phyloP scores from a whole-genome alignment of 768 basidiomycete species.

The Polyporus arcularius region DNA sequence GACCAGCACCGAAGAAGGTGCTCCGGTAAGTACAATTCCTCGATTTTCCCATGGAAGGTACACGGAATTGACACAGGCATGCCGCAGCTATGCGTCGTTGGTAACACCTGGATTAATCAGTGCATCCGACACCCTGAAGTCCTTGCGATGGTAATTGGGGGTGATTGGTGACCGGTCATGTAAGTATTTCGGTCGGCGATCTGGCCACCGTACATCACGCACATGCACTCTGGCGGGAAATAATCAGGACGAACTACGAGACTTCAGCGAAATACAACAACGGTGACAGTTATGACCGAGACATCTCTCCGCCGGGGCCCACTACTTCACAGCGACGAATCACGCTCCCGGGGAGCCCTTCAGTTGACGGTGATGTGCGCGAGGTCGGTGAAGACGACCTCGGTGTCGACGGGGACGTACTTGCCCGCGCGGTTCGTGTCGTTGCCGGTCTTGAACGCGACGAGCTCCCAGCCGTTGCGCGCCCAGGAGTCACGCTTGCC shows the following conservation, averaged over 20 bases:
- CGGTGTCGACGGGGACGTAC: constrained; percentile 5
- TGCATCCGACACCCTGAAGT: constrained; percentile 3
- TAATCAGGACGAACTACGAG: no score
- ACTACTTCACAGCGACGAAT: neutral
- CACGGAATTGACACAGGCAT: neutral
- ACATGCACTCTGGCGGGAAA: no score
- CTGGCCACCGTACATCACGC: no score
- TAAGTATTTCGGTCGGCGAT: no score
- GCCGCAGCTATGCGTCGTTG: neutral
- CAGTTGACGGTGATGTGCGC: neutral
- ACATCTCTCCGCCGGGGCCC: neutral
- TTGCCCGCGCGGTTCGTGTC: constrained; percentile 10
- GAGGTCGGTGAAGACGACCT: constrained; percentile 8
- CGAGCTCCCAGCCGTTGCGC: constrained; percentile 13
- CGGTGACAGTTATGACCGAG: no score
- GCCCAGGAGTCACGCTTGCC: constrained; percentile 9
- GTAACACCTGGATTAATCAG: constrained; percentile 9
- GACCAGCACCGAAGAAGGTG: constrained; percentile 1
- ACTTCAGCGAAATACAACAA: no score
- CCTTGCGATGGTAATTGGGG: neutral
- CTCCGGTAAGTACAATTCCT: no score
- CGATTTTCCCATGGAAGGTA: no score
- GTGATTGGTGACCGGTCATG: no score
- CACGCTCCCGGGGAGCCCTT: no score
- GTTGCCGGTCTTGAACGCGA: constrained; percentile 11